These are phyloP conservation scores for Pichia exigua DNA, from an alignment of 805 yeast species.

Conservation along the genomic window DNA sequence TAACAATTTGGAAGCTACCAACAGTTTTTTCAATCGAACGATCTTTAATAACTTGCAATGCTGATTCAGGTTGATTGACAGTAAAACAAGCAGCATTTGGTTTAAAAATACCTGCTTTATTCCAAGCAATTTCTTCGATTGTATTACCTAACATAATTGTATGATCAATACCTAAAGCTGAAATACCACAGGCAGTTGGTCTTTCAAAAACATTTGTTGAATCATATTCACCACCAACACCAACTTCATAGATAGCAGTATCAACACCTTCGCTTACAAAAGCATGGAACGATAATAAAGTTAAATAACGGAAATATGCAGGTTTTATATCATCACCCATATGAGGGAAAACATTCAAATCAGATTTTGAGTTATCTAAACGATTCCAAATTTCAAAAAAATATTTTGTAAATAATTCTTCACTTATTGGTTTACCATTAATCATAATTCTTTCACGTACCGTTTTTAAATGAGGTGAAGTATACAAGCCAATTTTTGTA, in stretches of 20 bases:
- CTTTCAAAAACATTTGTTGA: conserved; percentile 81
- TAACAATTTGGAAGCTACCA: conserved; percentile 45
- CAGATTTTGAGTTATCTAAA: conserved; percentile 45
- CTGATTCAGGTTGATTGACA: conserved; percentile 46
- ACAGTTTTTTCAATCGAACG: conserved; percentile 61
- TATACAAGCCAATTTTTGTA: conserved; percentile 78
- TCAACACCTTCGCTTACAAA: conserved; percentile 85
- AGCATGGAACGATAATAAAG: conserved; percentile 84
- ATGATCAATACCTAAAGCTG: conserved; percentile 89
- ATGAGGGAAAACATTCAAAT: conserved; percentile 55
- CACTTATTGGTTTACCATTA: conserved; percentile 78
- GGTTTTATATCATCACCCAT: conserved; percentile 74
- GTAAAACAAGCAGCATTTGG: conserved; percentile 56
- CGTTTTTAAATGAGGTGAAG: conserved; percentile 91
- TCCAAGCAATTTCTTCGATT: conserved; percentile 87
- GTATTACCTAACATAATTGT: conserved; percentile 81
- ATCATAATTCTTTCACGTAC: conserved; percentile 89
- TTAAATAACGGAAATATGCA: conserved; percentile 85
- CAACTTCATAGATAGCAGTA: conserved; percentile 93
- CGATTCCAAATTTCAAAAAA: conserved; percentile 93
- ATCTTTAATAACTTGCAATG: conserved; percentile 46
- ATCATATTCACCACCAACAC: conserved; percentile 96
- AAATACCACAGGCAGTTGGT: conserved; percentile 81
- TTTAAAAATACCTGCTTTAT: conserved; percentile 91
- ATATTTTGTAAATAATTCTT: conserved; percentile 73